A percentile compares a stretch with the other conserved stretches of the same genome.
Evolutionary conservation across 768 basidiomycete genomes (phyloP).

Genomic region (Lactarius quietus): DNA sequence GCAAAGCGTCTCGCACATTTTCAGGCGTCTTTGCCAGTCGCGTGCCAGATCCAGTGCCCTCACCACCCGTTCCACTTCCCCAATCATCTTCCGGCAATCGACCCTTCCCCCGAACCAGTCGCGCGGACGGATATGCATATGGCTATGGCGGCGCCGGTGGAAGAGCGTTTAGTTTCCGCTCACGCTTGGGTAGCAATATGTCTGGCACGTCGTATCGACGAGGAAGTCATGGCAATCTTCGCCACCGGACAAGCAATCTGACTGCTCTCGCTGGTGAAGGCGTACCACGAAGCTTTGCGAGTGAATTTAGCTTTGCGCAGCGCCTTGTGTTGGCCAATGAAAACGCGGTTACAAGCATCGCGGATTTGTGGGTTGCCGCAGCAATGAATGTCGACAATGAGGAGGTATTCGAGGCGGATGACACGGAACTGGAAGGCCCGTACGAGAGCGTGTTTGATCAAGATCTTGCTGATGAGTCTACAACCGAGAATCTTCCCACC

Average conservation of each 20-base stretch:
- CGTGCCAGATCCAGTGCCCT: slow-evolving; percentile 39
- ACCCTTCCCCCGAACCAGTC: slow-evolving; percentile 49
- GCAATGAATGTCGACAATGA: slow-evolving; percentile 95
- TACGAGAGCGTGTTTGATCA: slow-evolving; percentile 32
- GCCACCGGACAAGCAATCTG: slow-evolving; percentile 47
- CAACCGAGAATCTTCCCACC: slow-evolving; percentile 23
- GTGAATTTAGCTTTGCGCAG: slow-evolving; percentile 83
- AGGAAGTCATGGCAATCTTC: slow-evolving; percentile 51
- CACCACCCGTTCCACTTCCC: slow-evolving; percentile 38
- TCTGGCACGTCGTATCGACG: slow-evolving; percentile 38
- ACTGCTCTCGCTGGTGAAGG: slow-evolving; percentile 35
- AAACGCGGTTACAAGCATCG: slow-evolving; percentile 89
- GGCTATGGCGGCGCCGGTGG: slow-evolving; percentile 53
- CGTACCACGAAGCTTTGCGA: slow-evolving; percentile 38
- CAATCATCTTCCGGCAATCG: slow-evolving; percentile 42
- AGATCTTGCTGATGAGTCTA: slow-evolving; percentile 31
- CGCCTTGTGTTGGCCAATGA: slow-evolving; percentile 90
- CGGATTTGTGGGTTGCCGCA: slow-evolving; percentile 96
- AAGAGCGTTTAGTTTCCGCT: slow-evolving; percentile 32
- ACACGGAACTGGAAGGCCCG: slow-evolving; percentile 37
- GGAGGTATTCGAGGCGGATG: slow-evolving; percentile 58
- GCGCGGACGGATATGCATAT: slow-evolving; percentile 74
- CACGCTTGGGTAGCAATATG: slow-evolving; percentile 21
- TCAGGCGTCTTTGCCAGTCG: slow-evolving; percentile 58
- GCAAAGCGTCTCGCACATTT: slow-evolving; percentile 45